Evolutionary conservation across 2,329 filamentous ascomycete genomes (phyloP).

Genomic region (Clonostachys rhizophaga): DNA sequence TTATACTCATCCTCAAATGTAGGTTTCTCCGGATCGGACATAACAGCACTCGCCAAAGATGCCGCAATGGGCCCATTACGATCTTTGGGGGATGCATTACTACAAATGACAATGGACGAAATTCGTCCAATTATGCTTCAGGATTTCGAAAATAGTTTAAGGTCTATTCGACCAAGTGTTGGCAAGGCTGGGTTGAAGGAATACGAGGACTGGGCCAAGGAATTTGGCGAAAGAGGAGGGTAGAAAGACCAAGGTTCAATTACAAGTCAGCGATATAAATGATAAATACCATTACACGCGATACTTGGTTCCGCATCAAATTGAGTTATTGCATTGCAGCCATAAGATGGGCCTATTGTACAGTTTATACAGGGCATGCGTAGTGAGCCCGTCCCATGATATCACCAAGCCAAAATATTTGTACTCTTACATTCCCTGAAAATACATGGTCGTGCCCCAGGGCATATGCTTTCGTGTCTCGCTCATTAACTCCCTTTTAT

Average conservation of each 20-base stretch:
- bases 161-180: conserved; percentile 85
- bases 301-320: too few relatives aligned
- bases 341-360: too few relatives aligned
- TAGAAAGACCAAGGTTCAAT: conserved; percentile 24
- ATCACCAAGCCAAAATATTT: too few relatives aligned
- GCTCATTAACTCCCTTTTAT: too few relatives aligned
- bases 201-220: conserved; percentile 90
- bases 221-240: conserved; percentile 89
- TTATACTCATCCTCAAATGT: not conserved
- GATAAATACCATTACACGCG: too few relatives aligned
- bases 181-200: conserved; percentile 78
- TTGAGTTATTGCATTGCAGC: too few relatives aligned
- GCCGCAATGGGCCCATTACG: conserved; percentile 95
- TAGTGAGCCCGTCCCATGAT: too few relatives aligned
- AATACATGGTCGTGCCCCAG: too few relatives aligned
- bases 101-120: conserved; percentile 91
- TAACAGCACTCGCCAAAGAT: conserved; percentile 94
- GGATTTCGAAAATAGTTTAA: conserved; percentile 82
- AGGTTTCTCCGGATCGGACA: conserved; percentile 98
- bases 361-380: too few relatives aligned
- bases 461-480: too few relatives aligned
- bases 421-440: too few relatives aligned
- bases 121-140: conserved; percentile 79
- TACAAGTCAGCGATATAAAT: too few relatives aligned
- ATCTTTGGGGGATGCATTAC: conserved; percentile 80